Evolutionary conservation across 768 basidiomycete genomes (phyloP).

Genomic region (Podaxis carcinomalis): DNA sequence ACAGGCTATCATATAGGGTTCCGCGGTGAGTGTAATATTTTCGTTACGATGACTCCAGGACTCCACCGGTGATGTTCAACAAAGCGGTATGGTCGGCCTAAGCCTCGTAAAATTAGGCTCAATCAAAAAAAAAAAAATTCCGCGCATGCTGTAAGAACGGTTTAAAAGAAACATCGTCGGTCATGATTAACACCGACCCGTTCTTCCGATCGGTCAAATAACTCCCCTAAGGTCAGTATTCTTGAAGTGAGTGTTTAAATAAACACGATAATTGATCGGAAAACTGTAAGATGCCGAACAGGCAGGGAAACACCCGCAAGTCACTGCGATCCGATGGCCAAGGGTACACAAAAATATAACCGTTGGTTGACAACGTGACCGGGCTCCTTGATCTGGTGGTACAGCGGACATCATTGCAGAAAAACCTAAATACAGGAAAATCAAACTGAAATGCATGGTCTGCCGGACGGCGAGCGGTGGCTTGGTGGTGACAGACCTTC

Average conservation of each 20-base stretch:
- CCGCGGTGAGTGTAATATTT: neutral
- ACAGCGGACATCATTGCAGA: neutral
- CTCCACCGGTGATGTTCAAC: neutral
- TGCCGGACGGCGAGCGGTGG: neutral
- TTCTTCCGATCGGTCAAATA: neutral
- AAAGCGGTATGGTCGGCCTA: neutral
- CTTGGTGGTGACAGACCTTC: too few species aligned
- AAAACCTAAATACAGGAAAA: neutral
- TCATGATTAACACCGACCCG: too few species aligned
- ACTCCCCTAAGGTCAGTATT: too few species aligned
- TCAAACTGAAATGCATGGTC: neutral
- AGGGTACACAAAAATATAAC: neutral
- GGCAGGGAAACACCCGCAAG: neutral
- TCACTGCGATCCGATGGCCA: conserved; percentile 3
- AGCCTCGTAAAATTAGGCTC: neutral
- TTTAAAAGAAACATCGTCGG: too few species aligned
- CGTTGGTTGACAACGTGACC: neutral
- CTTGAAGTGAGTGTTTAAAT: neutral
- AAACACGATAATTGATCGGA: neutral
- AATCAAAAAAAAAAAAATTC: neutral
- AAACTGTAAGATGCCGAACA: neutral
- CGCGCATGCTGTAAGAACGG: neutral
- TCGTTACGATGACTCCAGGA: neutral
- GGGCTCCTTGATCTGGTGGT: neutral
- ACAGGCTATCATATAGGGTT: neutral